A percentile compares a stretch with the other conserved stretches of the same genome.
These are phyloP conservation scores for Fonsecaea monophora DNA, from an alignment of 2,329 filamentous ascomycete genomes.

Conservation along the genomic window DNA sequence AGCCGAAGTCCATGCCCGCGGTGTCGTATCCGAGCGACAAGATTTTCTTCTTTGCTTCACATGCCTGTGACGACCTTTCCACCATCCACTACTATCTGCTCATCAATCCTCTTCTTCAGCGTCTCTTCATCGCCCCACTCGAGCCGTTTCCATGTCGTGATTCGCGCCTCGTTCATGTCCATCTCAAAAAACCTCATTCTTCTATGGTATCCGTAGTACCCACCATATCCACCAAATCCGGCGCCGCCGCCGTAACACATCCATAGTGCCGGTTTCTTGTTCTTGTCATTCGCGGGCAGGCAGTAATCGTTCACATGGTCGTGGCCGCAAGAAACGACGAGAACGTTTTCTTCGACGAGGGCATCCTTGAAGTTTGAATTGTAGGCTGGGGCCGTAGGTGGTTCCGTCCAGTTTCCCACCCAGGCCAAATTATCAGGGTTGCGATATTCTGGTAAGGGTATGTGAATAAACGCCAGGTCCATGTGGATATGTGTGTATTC, in stretches of 20 bases:
- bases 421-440: constrained; percentile 65
- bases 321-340: constrained; percentile 90
- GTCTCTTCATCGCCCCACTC: constrained; percentile 65
- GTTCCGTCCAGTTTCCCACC: constrained; percentile 76
- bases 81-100: constrained; percentile 67
- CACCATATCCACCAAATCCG: constrained; percentile 93
- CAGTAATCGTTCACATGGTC: constrained; percentile 99
- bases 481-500: constrained; percentile 92
- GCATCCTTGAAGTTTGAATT: constrained; percentile 95
- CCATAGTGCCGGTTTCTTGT: constrained; percentile 76
- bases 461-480: constrained; percentile 97
- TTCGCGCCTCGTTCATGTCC: constrained; percentile 86
- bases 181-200: constrained; percentile 89
- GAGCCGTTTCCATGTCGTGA: constrained; percentile 89
- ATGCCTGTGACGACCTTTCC: constrained; percentile 56
- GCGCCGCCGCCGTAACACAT: constrained; percentile 96
- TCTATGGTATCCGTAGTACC: constrained; percentile 84
- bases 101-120: constrained; percentile 56
- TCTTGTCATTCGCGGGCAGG: constrained; percentile 64
- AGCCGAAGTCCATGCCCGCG: neutral
- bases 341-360: constrained; percentile 81
- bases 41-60: constrained; percentile 10
- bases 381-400: constrained; percentile 83
- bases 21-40: neutral
- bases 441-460: constrained; percentile 88